These are phyloP conservation scores for Candida gigantensis DNA, from an alignment of 1,139 yeast genomes.

Conservation along the genomic window DNA sequence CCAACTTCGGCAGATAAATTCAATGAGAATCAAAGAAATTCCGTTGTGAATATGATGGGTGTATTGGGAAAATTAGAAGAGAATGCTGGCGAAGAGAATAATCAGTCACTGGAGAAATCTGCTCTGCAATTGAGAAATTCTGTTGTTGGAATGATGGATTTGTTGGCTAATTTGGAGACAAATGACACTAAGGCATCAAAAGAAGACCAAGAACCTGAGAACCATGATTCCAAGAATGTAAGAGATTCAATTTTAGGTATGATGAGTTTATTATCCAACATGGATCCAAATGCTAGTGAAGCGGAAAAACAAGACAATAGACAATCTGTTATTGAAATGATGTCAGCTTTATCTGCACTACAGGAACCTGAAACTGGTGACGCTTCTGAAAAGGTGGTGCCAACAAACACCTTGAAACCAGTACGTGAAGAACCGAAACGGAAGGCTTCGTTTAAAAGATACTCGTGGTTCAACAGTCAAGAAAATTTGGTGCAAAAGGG, in stretches of 20 bases:
- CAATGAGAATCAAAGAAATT: no score
- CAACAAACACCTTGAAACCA: neutral
- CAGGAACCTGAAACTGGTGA: neutral
- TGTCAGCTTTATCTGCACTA: conserved; percentile 19
- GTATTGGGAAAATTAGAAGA: conserved; percentile 16
- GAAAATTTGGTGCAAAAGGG: conserved; percentile 20
- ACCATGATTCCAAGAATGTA: conserved; percentile 10
- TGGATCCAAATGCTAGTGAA: conserved; percentile 6
- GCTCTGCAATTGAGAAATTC: conserved; percentile 16
- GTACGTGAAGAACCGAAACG: conserved; percentile 3
- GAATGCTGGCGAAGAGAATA: conserved; percentile 1
- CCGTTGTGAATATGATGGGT: conserved; percentile 18
- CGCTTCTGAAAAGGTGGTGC: neutral
- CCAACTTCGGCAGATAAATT: no score
- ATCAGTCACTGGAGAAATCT: conserved; percentile 2
- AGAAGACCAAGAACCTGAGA: neutral
- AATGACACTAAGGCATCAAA: neutral
- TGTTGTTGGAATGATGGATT: conserved; percentile 22
- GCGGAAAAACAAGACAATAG: conserved; percentile 18
- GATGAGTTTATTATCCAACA: conserved; percentile 20
- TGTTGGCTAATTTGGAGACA: conserved; percentile 15
- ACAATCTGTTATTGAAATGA: conserved; percentile 28
- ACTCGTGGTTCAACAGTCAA: conserved; percentile 42
- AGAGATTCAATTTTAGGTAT: conserved; percentile 18
- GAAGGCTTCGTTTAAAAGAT: conserved; percentile 19